A percentile compares a stretch with the other conserved stretches of the same genome.
phyloP scores from a whole-genome alignment of 192 early-diverging fungal genomes.

The Coemansia sp. region DNA sequence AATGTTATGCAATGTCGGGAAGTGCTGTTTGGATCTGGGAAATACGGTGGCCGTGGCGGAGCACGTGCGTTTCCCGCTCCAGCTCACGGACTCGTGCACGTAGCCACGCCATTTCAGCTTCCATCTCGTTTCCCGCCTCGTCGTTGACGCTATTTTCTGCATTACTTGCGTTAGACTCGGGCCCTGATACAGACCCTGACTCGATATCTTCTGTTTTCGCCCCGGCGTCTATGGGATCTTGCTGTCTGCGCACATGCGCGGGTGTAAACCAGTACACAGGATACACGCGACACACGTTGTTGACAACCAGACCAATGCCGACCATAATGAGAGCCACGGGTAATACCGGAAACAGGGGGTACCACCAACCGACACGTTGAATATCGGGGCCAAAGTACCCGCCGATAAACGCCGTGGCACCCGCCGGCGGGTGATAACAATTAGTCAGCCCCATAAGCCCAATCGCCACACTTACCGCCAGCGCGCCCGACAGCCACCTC shows the following conservation, averaged over 20 bases:
- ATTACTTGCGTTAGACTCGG: neutral
- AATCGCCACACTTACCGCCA: slow-evolving; percentile 47
- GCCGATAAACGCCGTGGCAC: slow-evolving; percentile 45
- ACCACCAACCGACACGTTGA: slow-evolving; percentile 48
- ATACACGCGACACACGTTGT: slow-evolving; percentile 45
- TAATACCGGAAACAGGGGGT: slow-evolving; percentile 46
- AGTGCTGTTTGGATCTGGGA: neutral
- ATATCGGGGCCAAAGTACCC: slow-evolving; percentile 25
- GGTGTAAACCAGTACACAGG: slow-evolving; percentile 52
- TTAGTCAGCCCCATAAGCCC: slow-evolving; percentile 45
- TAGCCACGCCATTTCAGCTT: slow-evolving; percentile 33
- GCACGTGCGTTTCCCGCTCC: slow-evolving; percentile 18
- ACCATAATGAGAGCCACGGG: slow-evolving; percentile 40
- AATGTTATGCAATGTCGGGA: neutral
- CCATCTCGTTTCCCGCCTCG: slow-evolving; percentile 23
- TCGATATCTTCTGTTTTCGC: neutral
- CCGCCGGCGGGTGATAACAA: slow-evolving; percentile 52
- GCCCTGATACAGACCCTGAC: neutral
- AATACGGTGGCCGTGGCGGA: neutral
- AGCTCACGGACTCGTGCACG: slow-evolving; percentile 28
- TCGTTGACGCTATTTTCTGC: slow-evolving; percentile 15
- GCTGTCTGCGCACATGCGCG: slow-evolving; percentile 10
- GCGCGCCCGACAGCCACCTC: slow-evolving; percentile 42
- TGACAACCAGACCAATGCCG: slow-evolving; percentile 28
- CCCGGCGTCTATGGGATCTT: neutral